These are phyloP conservation scores for Polyplosphaeria fusca DNA, from an alignment of 495 filamentous ascomycete genomes.

Conservation along the genomic window DNA sequence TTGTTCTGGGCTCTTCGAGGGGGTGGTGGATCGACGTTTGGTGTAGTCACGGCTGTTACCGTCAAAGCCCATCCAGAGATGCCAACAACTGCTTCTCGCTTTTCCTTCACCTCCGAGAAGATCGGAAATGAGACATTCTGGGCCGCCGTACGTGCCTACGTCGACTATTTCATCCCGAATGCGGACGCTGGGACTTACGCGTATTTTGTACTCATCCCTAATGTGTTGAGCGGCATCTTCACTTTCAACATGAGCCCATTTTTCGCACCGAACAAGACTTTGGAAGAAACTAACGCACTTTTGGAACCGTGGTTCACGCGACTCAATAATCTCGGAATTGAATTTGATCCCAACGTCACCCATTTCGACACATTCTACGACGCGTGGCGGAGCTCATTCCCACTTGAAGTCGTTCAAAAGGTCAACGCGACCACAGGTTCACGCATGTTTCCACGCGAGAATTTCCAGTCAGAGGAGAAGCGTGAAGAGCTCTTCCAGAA, in stretches of 20 bases:
- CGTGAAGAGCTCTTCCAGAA: conserved; percentile 19
- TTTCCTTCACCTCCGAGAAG: conserved; percentile 19
- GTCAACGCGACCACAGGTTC: conserved; percentile 16
- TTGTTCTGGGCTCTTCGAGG: conserved; percentile 32
- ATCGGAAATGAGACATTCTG: conserved; percentile 32
- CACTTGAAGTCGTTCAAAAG: conserved; percentile 19
- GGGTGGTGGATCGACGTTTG: conserved; percentile 27
- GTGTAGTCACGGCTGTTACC: conserved; percentile 19
- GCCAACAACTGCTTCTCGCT: conserved; percentile 16
- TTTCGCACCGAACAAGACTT: conserved; percentile 25
- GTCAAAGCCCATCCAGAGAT: conserved; percentile 30
- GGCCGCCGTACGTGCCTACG: conserved; percentile 22
- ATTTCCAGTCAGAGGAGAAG: conserved; percentile 25
- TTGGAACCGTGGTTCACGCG: conserved; percentile 25
- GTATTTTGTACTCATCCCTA: conserved; percentile 22
- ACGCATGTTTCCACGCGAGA: conserved; percentile 26
- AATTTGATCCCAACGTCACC: conserved; percentile 24
- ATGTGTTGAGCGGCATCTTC: conserved; percentile 17
- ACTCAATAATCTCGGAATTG: conserved; percentile 17
- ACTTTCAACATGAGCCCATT: conserved; percentile 30
- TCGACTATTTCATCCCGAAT: conserved; percentile 25
- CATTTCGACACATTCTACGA: conserved; percentile 24
- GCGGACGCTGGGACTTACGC: conserved; percentile 27
- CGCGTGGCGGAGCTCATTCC: conserved; percentile 22
- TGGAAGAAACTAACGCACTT: conserved; percentile 10